phyloP scores from a whole-genome alignment of 305 asterid species.

The Fraxinus sp. region DNA sequence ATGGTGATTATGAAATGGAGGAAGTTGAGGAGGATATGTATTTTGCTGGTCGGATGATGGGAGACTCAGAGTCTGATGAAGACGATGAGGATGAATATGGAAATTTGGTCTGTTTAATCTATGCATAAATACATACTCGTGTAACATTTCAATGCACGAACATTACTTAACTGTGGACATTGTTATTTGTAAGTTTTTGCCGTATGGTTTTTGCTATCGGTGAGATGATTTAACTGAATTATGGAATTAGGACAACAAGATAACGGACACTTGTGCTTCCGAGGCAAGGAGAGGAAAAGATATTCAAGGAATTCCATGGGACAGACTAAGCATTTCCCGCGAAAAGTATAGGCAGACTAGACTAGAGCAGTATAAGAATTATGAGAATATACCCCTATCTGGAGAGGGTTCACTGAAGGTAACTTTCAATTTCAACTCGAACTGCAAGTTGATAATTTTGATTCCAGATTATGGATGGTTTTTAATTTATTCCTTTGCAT shows the following conservation, averaged over 20 bases:
- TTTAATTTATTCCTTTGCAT: background rate
- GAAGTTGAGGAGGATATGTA: constrained; percentile 55
- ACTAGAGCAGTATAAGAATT: constrained; percentile 56
- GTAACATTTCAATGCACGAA: background rate
- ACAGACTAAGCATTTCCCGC: constrained; percentile 47
- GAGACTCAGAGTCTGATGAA: constrained; percentile 55
- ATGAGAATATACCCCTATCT: constrained; percentile 50
- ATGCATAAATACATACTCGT: background rate
- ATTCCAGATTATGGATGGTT: background rate
- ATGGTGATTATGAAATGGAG: constrained; percentile 53
- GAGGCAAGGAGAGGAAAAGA: constrained; percentile 58
- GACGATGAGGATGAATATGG: constrained; percentile 50
- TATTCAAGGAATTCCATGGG: constrained; percentile 71
- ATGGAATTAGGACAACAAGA: constrained; percentile 41
- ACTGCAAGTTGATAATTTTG: background rate
- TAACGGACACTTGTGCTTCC: constrained; percentile 46
- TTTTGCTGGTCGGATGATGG: constrained; percentile 50
- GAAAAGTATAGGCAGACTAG: constrained; percentile 60
- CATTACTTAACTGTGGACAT: background rate
- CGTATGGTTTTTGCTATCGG: constrained; percentile 15
- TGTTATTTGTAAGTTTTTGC: background rate
- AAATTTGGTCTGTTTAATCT: constrained; percentile 45
- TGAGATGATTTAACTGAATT: constrained; percentile 30
- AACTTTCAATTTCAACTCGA: constrained; percentile 2
- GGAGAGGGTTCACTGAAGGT: constrained; percentile 55